Evolutionary conservation across 768 basidiomycete species (phyloP).

Genomic region (Leccinellum albellum): DNA sequence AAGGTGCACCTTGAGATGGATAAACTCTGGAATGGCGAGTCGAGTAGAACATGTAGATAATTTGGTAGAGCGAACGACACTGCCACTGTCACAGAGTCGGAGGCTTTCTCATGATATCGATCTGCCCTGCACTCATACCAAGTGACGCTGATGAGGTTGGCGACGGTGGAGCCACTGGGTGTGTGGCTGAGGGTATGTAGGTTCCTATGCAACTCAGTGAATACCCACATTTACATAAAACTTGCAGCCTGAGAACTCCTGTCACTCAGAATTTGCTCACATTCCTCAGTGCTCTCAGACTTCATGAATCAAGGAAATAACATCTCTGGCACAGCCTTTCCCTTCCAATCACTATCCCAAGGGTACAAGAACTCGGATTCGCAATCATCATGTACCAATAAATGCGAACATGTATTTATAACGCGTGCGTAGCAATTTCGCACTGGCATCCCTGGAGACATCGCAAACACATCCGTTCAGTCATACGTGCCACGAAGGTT

Average conservation of each 20-base stretch:
- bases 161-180: no score
- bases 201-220: no score
- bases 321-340: background rate
- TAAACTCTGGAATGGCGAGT: constrained; percentile 35
- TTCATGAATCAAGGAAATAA: background rate
- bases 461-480: no score
- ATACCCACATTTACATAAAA: no score
- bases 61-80: no score
- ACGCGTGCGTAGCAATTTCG: background rate
- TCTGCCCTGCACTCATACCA: no score
- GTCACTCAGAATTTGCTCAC: background rate
- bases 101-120: constrained; percentile 55
- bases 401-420: background rate
- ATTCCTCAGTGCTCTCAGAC: background rate
- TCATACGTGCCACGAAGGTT: no score
- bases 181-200: no score
- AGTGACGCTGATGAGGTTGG: no score
- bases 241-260: no score
- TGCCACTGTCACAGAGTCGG: constrained; percentile 68
- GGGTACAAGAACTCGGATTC: background rate
- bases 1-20: no score
- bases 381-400: background rate
- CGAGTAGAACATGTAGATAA: constrained; percentile 39
- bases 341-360: background rate
- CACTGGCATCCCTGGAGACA: background rate